A percentile compares a stretch with the other conserved stretches of the same genome.
Conservation (phyloP, 2,329 filamentous ascomycete genomes). For the Apiospora kogelbergensis region DNA sequence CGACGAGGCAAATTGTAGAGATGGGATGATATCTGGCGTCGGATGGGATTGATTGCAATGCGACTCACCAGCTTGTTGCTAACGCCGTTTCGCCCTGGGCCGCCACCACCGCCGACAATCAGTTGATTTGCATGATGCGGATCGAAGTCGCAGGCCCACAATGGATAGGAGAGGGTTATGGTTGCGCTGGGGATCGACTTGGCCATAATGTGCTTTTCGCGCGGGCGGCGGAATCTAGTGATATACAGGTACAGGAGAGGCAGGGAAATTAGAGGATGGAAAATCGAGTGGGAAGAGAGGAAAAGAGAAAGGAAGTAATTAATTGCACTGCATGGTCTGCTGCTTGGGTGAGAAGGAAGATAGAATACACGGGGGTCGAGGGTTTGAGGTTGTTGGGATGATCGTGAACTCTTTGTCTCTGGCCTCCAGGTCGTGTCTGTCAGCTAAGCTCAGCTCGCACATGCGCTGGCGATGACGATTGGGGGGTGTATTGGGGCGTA, state of each 20-base stretch:
- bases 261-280: background rate
- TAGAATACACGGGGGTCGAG: background rate
- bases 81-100: conserved; percentile 76
- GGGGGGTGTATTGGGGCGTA: background rate
- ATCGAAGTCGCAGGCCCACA: conserved; percentile 88
- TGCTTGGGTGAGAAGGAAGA: background rate
- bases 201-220: conserved; percentile 22
- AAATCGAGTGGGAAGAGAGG: background rate
- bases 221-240: background rate
- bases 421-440: background rate
- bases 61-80: conserved; percentile 78
- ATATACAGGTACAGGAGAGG: background rate
- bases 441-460: background rate
- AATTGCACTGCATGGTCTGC: background rate
- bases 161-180: conserved; percentile 74
- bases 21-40: background rate
- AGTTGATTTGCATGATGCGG: conserved; percentile 73
- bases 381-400: background rate
- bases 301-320: background rate
- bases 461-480: background rate
- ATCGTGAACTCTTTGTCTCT: background rate
- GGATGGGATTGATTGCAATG: background rate
- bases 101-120: conserved; percentile 84
- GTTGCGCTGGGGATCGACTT: conserved; percentile 51
- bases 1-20: background rate